Conservation (phyloP, 257 asterid species). For the Solanum sitiens region DNA sequence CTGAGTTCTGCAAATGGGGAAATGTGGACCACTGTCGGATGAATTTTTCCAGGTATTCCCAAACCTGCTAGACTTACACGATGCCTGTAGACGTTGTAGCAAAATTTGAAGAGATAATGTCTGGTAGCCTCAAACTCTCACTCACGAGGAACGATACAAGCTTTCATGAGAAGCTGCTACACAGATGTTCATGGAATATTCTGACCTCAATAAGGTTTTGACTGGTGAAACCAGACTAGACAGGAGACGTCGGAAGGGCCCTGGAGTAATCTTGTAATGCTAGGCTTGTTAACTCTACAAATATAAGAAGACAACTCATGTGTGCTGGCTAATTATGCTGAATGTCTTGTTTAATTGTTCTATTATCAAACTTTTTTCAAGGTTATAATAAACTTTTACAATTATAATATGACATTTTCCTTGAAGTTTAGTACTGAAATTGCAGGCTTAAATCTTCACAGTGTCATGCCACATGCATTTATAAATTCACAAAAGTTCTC, state of each 20-base stretch:
- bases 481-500: not conserved
- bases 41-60: slow-evolving; percentile 86
- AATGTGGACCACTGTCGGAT: slow-evolving; percentile 79
- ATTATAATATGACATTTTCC: not conserved
- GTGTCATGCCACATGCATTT: not conserved
- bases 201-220: slow-evolving; percentile 62
- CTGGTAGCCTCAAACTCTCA: slow-evolving; percentile 61
- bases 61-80: slow-evolving; percentile 63
- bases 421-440: not conserved
- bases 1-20: slow-evolving; percentile 94
- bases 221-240: slow-evolving; percentile 6
- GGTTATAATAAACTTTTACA: not conserved
- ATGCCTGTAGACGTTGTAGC: slow-evolving; percentile 71
- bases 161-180: slow-evolving; percentile 96
- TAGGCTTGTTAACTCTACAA: not conserved
- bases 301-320: not conserved
- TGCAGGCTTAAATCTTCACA: not conserved
- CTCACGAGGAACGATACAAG: slow-evolving; percentile 59
- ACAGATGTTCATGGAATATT: slow-evolving; percentile 64
- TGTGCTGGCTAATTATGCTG: not conserved
- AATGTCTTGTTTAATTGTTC: not conserved
- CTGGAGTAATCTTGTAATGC: slow-evolving; percentile 8
- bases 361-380: not conserved
- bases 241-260: slow-evolving; percentile 7
- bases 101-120: slow-evolving; percentile 78